These are phyloP conservation scores for Agarophyton chilense DNA, from an alignment of 23 red algal species.

Conservation along the genomic window DNA sequence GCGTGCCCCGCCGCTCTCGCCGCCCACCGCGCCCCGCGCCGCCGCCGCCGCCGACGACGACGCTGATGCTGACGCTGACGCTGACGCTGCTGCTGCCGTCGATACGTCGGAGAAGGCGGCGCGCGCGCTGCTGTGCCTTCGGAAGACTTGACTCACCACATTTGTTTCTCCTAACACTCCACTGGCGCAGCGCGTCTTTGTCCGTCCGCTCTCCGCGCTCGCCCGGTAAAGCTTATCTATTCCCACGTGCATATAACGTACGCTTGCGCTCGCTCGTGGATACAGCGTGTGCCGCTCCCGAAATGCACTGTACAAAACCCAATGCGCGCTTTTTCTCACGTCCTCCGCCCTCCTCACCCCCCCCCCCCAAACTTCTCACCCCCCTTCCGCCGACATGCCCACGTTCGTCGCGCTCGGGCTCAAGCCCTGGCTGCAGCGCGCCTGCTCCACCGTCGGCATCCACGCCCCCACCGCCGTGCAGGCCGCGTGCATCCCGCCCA, in stretches of 20 bases:
- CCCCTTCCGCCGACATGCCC: conserved; percentile 16
- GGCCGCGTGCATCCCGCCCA: conserved; percentile 76
- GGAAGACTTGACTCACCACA: conserved; percentile 5
- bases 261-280: too few species aligned
- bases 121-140: conserved; percentile 48
- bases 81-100: not conserved
- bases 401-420: conserved; percentile 54
- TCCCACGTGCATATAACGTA: too few species aligned
- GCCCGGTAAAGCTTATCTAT: too few species aligned
- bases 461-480: conserved; percentile 78
- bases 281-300: too few species aligned
- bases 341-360: too few species aligned
- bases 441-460: conserved; percentile 44
- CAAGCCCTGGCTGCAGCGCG: conserved; percentile 39
- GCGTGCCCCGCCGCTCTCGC: not conserved
- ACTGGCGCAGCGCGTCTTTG: not conserved
- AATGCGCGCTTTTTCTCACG: too few species aligned
- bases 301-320: too few species aligned
- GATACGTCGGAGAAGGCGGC: conserved; percentile 59
- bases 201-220: too few species aligned
- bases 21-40: not conserved
- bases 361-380: too few species aligned
- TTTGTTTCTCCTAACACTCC: not conserved
- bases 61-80: not conserved
- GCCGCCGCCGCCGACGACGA: not conserved